A percentile compares a stretch with the other conserved stretches of the same genome.
phyloP scores from a whole-genome alignment of 177 flowering plant species.

The Tripterygium wilfordii region DNA sequence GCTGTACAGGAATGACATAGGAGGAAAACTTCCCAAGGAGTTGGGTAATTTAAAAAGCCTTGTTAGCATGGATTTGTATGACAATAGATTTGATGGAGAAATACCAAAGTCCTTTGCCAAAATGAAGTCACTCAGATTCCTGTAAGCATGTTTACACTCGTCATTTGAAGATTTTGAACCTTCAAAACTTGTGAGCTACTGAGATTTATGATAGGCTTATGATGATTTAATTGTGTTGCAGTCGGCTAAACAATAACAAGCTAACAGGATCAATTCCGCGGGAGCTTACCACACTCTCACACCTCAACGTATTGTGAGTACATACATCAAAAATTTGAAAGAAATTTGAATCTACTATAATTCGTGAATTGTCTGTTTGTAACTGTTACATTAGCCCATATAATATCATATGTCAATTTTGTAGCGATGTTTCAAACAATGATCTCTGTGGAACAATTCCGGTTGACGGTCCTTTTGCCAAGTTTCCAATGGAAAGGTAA shows the following conservation, averaged over 20 bases:
- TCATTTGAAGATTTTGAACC: background rate
- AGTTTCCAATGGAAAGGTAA: constrained; percentile 64
- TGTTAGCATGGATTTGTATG: constrained; percentile 78
- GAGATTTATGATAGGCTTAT: background rate
- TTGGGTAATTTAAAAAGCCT: constrained; percentile 69
- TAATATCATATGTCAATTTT: no score
- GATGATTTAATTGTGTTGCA: constrained; percentile 15
- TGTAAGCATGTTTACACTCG: constrained; percentile 37
- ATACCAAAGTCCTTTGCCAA: constrained; percentile 69
- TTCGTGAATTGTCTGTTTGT: no score
- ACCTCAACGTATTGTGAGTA: constrained; percentile 76
- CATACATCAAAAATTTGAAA: background rate
- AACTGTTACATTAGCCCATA: no score
- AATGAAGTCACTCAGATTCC: constrained; percentile 63
- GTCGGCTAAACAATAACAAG: constrained; percentile 76
- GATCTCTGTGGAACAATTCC: constrained; percentile 85
- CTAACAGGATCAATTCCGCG: constrained; percentile 77
- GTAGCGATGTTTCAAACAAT: constrained; percentile 80
- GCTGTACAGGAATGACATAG: constrained; percentile 56
- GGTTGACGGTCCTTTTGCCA: constrained; percentile 65
- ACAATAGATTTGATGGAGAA: constrained; percentile 51
- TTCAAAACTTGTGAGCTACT: background rate
- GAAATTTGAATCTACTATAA: no score
- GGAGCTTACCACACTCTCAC: constrained; percentile 57
- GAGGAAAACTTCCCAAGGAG: constrained; percentile 67